Percentiles rank a stretch among this genome's conserved stretches.
Conservation (phyloP, 805 yeast species). For the Wickerhamomyces chambardii region DNA sequence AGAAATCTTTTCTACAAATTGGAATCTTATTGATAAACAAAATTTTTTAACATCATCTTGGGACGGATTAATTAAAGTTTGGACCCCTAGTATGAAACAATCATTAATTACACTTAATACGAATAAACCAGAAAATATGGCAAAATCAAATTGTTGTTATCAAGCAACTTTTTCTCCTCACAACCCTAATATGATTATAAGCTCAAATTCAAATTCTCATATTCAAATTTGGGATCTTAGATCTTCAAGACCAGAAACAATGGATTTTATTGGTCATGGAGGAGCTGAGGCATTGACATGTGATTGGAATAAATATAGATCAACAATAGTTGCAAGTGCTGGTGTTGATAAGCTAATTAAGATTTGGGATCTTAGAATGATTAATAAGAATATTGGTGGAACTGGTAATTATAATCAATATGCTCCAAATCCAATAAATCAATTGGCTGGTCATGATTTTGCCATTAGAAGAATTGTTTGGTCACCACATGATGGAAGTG, state of each 20-base stretch:
- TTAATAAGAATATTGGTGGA: conserved; percentile 27
- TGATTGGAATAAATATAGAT: conserved; percentile 88
- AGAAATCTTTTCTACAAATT: conserved; percentile 66
- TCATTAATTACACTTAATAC: conserved; percentile 49
- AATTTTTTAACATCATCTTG: conserved; percentile 75
- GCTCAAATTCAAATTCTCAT: conserved; percentile 68
- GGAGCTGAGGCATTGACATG: conserved; percentile 75
- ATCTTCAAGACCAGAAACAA: conserved; percentile 44
- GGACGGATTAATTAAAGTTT: conserved; percentile 83
- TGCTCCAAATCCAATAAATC: conserved; percentile 67
- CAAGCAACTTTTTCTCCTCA: conserved; percentile 81
- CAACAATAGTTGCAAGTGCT: conserved; percentile 73
- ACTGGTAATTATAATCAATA: conserved; percentile 31
- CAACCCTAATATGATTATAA: conserved; percentile 57
- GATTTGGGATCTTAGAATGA: conserved; percentile 84
- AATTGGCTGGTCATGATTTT: conserved; percentile 78
- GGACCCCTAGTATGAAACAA: conserved; percentile 55
- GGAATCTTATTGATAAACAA: conserved; percentile 64
- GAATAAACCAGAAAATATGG: conserved; percentile 15
- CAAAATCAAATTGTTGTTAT: conserved; percentile 54
- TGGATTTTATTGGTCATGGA: conserved; percentile 62
- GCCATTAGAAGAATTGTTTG: conserved; percentile 79
- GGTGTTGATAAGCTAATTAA: conserved; percentile 86
- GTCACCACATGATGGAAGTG: conserved; percentile 81
- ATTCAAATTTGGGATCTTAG: conserved; percentile 80